Conservation (phyloP, 2,329 filamentous ascomycete genomes). For the Trichoderma brevicompactum region DNA sequence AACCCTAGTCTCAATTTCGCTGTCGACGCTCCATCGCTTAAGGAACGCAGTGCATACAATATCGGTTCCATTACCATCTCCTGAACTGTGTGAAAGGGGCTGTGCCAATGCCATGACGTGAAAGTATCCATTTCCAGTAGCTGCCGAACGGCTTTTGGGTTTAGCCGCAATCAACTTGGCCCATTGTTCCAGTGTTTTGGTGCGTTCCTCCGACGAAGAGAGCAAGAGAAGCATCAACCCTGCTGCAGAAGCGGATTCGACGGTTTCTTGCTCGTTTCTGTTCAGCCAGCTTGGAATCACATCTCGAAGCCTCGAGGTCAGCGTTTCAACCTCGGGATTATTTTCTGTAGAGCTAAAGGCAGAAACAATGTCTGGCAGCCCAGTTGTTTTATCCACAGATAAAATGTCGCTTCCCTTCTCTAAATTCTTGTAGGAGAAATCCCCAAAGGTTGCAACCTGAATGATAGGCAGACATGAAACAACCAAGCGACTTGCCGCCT, state of each 20-base stretch:
- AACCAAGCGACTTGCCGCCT: slow-evolving; percentile 63
- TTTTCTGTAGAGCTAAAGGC: slow-evolving; percentile 30
- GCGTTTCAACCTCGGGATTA: slow-evolving; percentile 29
- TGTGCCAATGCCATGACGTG: slow-evolving; percentile 58
- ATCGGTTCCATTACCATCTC: slow-evolving; percentile 32
- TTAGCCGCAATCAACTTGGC: slow-evolving; percentile 46
- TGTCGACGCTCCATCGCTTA: slow-evolving; percentile 57
- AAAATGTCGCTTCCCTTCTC: slow-evolving; percentile 36
- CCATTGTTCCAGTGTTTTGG: slow-evolving; percentile 52
- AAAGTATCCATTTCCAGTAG: slow-evolving; percentile 56
- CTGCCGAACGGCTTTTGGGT: slow-evolving; percentile 41
- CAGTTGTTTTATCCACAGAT: slow-evolving; percentile 31
- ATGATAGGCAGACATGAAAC: slow-evolving; percentile 56
- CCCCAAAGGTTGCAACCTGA: slow-evolving; percentile 42
- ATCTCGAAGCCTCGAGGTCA: slow-evolving; percentile 38
- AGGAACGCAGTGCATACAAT: slow-evolving; percentile 52
- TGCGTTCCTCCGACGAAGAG: slow-evolving; percentile 43
- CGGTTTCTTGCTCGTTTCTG: slow-evolving; percentile 55
- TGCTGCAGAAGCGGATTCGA: slow-evolving; percentile 55
- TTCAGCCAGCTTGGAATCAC: slow-evolving; percentile 53
- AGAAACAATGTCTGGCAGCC: slow-evolving; percentile 35
- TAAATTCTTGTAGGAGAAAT: slow-evolving; percentile 23
- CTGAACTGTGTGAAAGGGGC: slow-evolving; percentile 41
- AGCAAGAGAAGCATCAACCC: slow-evolving; percentile 56
- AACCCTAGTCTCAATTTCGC: slow-evolving; percentile 56